These are phyloP conservation scores for Globisporangium recalcitrans DNA, from an alignment of 352 stramenopile genomes.

Conservation along the genomic window DNA sequence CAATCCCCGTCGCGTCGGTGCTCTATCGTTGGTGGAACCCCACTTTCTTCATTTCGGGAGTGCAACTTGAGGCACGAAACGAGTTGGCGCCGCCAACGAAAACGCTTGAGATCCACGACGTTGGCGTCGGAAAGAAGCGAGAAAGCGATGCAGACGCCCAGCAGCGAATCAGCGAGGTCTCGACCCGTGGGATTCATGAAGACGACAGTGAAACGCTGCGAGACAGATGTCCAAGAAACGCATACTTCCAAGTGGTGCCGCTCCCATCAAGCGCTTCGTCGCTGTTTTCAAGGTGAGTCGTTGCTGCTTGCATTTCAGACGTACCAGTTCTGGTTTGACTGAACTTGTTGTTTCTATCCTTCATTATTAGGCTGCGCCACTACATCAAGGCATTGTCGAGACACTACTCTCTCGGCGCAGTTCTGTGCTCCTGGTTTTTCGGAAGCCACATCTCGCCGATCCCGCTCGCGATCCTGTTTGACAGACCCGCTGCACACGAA, in stretches of 20 bases:
- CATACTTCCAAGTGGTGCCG: slow-evolving; percentile 17
- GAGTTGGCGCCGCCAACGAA: slow-evolving; percentile 7
- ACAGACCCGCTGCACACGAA: background rate
- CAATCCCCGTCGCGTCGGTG: slow-evolving; percentile 45
- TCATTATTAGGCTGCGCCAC: slow-evolving; percentile 1
- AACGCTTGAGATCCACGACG: slow-evolving; percentile 12
- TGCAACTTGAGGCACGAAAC: slow-evolving; percentile 17
- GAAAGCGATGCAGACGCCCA: background rate
- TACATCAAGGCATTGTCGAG: slow-evolving; percentile 10
- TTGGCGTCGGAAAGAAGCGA: slow-evolving; percentile 6
- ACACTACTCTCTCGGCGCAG: slow-evolving; percentile 10
- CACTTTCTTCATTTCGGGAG: slow-evolving; percentile 30
- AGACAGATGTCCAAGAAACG: background rate
- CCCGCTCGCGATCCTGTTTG: slow-evolving; percentile 17
- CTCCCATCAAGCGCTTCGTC: background rate
- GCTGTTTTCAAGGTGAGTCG: slow-evolving; percentile 12
- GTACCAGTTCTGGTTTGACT: background rate
- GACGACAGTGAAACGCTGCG: background rate
- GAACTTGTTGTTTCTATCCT: background rate
- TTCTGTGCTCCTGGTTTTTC: slow-evolving; percentile 16
- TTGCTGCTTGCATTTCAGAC: background rate
- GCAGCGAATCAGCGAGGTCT: slow-evolving; percentile 5
- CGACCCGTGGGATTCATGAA: background rate
- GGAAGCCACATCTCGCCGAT: slow-evolving; percentile 14
- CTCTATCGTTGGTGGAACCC: slow-evolving; percentile 33